Evolutionary conservation across 768 basidiomycete genomes (phyloP).

Genomic region (Cystofilobasidium ferigula): DNA sequence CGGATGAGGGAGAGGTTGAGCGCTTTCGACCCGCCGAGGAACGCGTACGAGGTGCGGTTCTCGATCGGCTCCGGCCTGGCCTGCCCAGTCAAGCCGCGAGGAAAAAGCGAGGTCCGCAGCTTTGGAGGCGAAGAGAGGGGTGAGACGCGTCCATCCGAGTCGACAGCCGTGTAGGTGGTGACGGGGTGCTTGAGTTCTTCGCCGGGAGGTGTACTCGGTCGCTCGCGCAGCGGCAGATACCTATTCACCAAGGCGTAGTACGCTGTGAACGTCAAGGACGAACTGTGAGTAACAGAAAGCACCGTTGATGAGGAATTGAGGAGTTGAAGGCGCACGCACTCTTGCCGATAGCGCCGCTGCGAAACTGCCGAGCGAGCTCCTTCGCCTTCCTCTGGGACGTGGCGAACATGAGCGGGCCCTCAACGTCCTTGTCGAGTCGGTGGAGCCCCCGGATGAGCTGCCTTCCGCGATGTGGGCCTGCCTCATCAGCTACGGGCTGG

Average conservation of each 20-base stretch:
- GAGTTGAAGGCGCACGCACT: background rate
- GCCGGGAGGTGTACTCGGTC: background rate
- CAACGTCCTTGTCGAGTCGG: conserved; percentile 21
- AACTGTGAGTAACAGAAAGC: background rate
- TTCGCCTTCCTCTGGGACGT: conserved; percentile 1
- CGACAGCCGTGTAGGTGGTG: background rate
- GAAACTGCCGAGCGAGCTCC: conserved; percentile 11
- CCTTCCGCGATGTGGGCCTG: background rate
- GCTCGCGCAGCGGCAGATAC: background rate
- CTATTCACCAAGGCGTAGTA: conserved; percentile 17
- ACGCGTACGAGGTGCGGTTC: background rate
- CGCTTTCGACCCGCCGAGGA: background rate
- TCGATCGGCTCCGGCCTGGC: background rate
- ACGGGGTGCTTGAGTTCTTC: background rate
- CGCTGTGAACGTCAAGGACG: background rate
- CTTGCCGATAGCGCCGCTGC: background rate
- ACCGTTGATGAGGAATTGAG: background rate
- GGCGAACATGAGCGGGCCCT: conserved; percentile 15
- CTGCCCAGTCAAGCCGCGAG: background rate
- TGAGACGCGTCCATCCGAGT: background rate
- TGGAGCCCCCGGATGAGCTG: conserved; percentile 15
- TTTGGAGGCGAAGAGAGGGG: background rate
- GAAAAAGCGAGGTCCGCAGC: background rate
- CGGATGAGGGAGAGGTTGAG: conserved; percentile 23
- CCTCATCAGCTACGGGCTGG: no score